These are phyloP conservation scores for Mallotus japonicus DNA, from an alignment of 441 rosid genomes.

Conservation along the genomic window DNA sequence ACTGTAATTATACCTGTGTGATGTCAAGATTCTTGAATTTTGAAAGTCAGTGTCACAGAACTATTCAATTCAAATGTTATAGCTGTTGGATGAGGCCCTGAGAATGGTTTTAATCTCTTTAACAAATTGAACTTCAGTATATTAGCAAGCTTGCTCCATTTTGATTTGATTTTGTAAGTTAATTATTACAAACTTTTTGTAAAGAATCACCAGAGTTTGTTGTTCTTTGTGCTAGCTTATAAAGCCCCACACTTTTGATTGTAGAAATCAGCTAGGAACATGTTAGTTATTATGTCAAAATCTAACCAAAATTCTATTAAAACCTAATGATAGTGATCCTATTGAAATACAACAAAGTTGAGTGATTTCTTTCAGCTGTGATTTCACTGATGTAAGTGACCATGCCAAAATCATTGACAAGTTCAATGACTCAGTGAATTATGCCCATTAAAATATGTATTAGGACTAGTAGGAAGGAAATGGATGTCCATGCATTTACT, in stretches of 20 bases:
- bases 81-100: too few species aligned
- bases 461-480: not conserved
- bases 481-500: slow-evolving; percentile 21
- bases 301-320: not conserved
- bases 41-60: too few species aligned
- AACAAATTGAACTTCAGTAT: too few species aligned
- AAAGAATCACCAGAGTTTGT: too few species aligned
- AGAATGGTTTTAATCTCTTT: too few species aligned
- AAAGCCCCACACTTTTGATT: not conserved
- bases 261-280: not conserved
- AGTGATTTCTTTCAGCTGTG: not conserved
- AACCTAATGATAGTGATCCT: not conserved
- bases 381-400: not conserved
- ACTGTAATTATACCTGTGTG: too few species aligned
- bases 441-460: not conserved
- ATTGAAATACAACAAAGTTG: not conserved
- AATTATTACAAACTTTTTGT: too few species aligned
- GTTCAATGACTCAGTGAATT: not conserved
- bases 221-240: not conserved
- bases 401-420: not conserved
- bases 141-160: too few species aligned
- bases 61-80: too few species aligned
- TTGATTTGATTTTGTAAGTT: too few species aligned
- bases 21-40: too few species aligned
- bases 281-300: not conserved